phyloP scores from a whole-genome alignment of 306 rosid species.

The Quercus agrifolia region DNA sequence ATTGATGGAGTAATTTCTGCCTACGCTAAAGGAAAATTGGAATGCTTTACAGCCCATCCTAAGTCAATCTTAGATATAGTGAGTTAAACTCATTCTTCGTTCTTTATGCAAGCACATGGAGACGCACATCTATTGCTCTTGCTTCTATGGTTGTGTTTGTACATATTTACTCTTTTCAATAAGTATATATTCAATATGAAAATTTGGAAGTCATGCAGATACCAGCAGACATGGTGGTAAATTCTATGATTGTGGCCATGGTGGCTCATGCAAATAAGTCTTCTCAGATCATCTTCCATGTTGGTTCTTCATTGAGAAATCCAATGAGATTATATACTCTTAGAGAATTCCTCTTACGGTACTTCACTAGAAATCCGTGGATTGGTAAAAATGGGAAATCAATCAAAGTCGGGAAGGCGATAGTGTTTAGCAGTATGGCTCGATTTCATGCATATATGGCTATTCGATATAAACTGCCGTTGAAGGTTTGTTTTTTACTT shows the following conservation, averaged over 20 bases:
- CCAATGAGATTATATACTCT: constrained; percentile 13
- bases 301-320: constrained; percentile 33
- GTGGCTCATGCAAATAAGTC: constrained; percentile 18
- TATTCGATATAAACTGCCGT: constrained; percentile 19
- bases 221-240: constrained; percentile 50
- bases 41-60: constrained; percentile 29
- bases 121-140: background rate
- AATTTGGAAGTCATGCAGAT: constrained; percentile 20
- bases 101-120: background rate
- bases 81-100: background rate
- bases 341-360: background rate
- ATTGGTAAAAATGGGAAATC: constrained; percentile 21
- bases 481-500: constrained; percentile 20
- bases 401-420: background rate
- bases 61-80: constrained; percentile 31
- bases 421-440: constrained; percentile 3
- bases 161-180: background rate
- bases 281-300: constrained; percentile 29
- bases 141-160: background rate
- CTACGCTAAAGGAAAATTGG: constrained; percentile 39
- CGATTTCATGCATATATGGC: constrained; percentile 18
- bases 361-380: constrained; percentile 21
- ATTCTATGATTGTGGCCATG: constrained; percentile 37
- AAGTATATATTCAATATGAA: too few relatives aligned
- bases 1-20: constrained; percentile 31